Evolutionary conservation across 75 land plant genomes (phyloP), one percentile per base, ranked within the genome.

Genomic region (Selaginella moellendorffii): DNA sequence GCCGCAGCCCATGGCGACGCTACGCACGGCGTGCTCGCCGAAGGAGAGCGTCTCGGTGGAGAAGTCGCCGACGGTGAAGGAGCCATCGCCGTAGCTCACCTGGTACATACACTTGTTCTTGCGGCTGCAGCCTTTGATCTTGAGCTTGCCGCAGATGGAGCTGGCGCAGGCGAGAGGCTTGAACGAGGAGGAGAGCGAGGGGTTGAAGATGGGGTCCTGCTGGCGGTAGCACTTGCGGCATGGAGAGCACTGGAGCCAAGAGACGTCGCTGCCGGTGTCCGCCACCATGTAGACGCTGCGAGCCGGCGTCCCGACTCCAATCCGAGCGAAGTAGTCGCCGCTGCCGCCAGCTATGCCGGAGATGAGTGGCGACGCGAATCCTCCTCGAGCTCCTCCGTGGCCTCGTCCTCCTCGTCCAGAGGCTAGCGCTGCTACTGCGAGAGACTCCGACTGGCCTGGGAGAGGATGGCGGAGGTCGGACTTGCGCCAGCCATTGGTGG

Each of bases 61-160:
- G 25, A 93, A 67, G 61, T 74, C 73, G 21, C 98, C 98, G 2
- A 71, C 69, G 0, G 90, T 80, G 64, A 77, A 83, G 22, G 98
- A 88, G 18, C 98, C 98, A 54, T 89, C 98, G 2, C 90, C 85
- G 68, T 93, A 93, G 30, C 72, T 61, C 14, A 81, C 83, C 71
- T 74, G 71, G 68, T 90, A 90, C 14, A 65, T 71, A 61, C 90
- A 90, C 27, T 70, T 51, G 53, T 36, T 36, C 46, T 77, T 73
- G 30, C 63, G 26, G 22, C 58, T 63, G 64, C 83, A 80, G 54
- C 64, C 73, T 0, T 68, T 62, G 20, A 59, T 59, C 28, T 72
- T 77, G 30, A 86, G 66, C 62, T 54, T 72, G 24, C 36, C 27
- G 71, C 96, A 90, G 14, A 76, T 66, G 18, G 69, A 0, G 26